phyloP scores from a whole-genome alignment of 805 yeast species.

The Diddensiella caesifluorescens region DNA sequence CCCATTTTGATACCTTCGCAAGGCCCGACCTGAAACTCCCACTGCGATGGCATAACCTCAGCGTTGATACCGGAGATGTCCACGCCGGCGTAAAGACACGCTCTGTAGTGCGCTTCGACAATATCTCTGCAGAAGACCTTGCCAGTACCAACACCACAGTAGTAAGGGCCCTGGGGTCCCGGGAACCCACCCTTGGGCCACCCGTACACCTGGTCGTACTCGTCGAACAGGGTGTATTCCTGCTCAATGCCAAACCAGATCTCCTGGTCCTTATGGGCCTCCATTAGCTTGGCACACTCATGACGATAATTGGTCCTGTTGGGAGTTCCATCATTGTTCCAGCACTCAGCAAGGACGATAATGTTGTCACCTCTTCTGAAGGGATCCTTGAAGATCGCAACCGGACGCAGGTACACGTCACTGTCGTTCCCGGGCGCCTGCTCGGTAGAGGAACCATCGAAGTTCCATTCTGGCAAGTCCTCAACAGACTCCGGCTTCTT shows the following conservation, averaged over 20 bases:
- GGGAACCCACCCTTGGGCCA: conserved; percentile 99
- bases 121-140: conserved; percentile 97
- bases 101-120: conserved; percentile 98
- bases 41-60: conserved; percentile 99
- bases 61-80: conserved; percentile 95
- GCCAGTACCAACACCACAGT: conserved; percentile 99
- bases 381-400: conserved; percentile 90
- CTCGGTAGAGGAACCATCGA: conserved; percentile 97
- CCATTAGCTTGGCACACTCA: conserved; percentile 91
- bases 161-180: conserved; percentile 99
- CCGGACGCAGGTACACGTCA: conserved; percentile 94
- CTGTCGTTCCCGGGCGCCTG: conserved; percentile 99
- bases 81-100: conserved; percentile 90
- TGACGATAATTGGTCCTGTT: conserved; percentile 98
- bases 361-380: conserved; percentile 98
- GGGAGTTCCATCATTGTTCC: conserved; percentile 98
- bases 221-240: conserved; percentile 95
- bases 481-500: conserved; percentile 65
- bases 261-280: conserved; percentile 76
- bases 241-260: conserved; percentile 99
- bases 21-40: conserved; percentile 99
- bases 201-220: conserved; percentile 83
- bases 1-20: conserved; percentile 95
- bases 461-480: conserved; percentile 98
- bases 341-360: conserved; percentile 91